Conservation (phyloP, 257 asterid genomes). For the Solanum appendiculatum region DNA sequence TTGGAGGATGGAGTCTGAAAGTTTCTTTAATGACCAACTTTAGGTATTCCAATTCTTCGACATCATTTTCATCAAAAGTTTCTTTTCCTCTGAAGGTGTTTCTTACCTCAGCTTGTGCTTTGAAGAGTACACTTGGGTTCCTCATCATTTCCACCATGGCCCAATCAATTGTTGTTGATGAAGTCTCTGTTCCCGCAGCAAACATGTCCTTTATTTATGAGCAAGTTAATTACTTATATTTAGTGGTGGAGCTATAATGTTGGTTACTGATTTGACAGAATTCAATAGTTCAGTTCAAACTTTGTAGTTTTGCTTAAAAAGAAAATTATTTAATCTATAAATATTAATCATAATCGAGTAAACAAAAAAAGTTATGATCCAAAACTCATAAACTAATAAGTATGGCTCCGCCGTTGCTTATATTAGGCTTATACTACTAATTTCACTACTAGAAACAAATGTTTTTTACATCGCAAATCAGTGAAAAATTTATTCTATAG, state of each 20-base stretch:
- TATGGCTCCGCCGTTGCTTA: too few species aligned
- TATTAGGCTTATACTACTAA: too few species aligned
- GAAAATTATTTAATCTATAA: too few species aligned
- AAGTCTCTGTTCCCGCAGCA: slow-evolving; percentile 4
- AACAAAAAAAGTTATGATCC: not conserved
- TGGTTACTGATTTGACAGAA: not conserved
- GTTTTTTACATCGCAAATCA: too few species aligned
- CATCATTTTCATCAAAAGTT: not conserved
- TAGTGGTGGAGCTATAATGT: not conserved
- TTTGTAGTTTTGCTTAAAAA: too few species aligned
- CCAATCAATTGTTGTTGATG: not conserved
- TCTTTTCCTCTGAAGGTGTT: not conserved
- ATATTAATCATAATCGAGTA: too few species aligned
- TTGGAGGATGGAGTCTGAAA: not conserved
- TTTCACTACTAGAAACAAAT: too few species aligned
- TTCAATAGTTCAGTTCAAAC: not conserved
- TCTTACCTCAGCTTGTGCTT: slow-evolving; percentile 7
- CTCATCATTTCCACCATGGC: slow-evolving; percentile 1
- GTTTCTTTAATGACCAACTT: slow-evolving; percentile 4
- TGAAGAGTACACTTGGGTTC: not conserved
- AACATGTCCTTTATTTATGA: not conserved
- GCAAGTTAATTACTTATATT: not conserved
- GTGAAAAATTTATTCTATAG: too few species aligned
- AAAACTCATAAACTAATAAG: too few species aligned
- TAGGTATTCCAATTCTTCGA: slow-evolving; percentile 2